Conservation (phyloP, 2,329 filamentous ascomycete species). For the Aspergillus pseudoterreus region DNA sequence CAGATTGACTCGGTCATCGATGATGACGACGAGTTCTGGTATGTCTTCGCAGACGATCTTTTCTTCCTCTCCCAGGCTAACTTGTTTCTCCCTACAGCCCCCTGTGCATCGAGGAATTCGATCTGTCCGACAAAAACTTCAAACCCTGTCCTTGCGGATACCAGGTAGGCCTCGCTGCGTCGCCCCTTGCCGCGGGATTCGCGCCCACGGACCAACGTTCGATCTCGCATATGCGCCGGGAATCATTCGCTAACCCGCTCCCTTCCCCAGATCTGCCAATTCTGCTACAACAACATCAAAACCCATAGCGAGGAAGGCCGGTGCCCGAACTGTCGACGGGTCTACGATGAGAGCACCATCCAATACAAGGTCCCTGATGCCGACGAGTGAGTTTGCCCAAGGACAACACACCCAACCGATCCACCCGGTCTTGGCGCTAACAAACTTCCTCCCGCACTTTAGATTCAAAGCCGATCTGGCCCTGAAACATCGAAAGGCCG, state of each 20-base stretch:
- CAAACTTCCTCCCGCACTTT: conserved; percentile 8
- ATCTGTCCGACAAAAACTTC: conserved; percentile 96
- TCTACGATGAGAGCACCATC: conserved; percentile 96
- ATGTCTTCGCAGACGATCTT: conserved; percentile 15
- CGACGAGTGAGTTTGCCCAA: conserved; percentile 70
- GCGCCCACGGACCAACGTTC: background rate
- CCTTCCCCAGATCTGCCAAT: conserved; percentile 80
- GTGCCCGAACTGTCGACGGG: conserved; percentile 92
- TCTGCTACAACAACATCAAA: conserved; percentile 99
- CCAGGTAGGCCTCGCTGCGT: conserved; percentile 62
- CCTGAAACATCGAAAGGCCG: conserved; percentile 84
- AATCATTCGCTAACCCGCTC: conserved; percentile 4
- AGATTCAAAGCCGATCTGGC: conserved; percentile 51
- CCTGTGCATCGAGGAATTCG: conserved; percentile 97
- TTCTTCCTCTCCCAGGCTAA: conserved; percentile 18
- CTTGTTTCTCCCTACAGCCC: conserved; percentile 57
- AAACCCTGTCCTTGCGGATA: conserved; percentile 96
- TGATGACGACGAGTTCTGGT: conserved; percentile 49
- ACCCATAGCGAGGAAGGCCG: conserved; percentile 90
- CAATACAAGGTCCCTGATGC: conserved; percentile 92
- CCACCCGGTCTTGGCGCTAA: conserved; percentile 20
- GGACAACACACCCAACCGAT: background rate
- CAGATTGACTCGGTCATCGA: conserved; percentile 49
- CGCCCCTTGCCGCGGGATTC: background rate
- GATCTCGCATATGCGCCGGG: conserved; percentile 11